Percentiles rank a stretch among this genome's conserved stretches.
phyloP scores from a whole-genome alignment of 2,329 filamentous ascomycete species.

The Rhexocercosporidium sp. region DNA sequence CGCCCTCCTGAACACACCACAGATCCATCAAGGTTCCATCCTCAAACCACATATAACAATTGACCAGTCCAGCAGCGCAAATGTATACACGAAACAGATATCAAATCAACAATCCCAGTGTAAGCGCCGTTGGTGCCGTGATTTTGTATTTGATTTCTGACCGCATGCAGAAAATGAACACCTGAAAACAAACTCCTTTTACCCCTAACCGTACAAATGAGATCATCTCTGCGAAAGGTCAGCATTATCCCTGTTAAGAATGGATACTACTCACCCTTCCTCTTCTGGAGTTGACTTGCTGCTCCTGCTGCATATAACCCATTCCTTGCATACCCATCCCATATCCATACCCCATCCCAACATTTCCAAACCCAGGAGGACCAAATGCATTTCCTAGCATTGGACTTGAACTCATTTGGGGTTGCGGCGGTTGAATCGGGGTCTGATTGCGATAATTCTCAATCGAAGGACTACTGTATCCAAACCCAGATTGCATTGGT shows the following conservation, averaged over 20 bases:
- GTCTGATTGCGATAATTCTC: conserved; percentile 63
- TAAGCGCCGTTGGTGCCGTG: too few relatives aligned
- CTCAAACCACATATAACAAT: background rate
- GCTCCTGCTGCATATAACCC: conserved; percentile 60
- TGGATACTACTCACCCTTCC: conserved; percentile 55
- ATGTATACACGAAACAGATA: background rate
- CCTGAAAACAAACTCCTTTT: conserved; percentile 8
- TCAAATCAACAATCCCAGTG: background rate
- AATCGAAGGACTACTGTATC: conserved; percentile 56
- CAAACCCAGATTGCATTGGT: conserved; percentile 59
- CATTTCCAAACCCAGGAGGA: conserved; percentile 53
- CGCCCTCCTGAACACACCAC: background rate
- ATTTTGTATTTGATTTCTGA: background rate
- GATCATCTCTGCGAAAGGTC: background rate
- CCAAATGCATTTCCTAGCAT: conserved; percentile 50
- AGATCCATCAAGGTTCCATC: background rate
- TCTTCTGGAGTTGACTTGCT: conserved; percentile 60
- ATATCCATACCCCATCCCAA: conserved; percentile 54
- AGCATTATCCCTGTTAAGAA: background rate
- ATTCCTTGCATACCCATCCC: conserved; percentile 55
- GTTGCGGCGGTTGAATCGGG: conserved; percentile 50
- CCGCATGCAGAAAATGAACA: background rate
- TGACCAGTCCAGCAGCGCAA: conserved; percentile 3
- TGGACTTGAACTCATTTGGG: conserved; percentile 50
- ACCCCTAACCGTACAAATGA: background rate